phyloP scores from a whole-genome alignment of 1,284 basidiomycete genomes.

The Moesziomyces sp. region DNA sequence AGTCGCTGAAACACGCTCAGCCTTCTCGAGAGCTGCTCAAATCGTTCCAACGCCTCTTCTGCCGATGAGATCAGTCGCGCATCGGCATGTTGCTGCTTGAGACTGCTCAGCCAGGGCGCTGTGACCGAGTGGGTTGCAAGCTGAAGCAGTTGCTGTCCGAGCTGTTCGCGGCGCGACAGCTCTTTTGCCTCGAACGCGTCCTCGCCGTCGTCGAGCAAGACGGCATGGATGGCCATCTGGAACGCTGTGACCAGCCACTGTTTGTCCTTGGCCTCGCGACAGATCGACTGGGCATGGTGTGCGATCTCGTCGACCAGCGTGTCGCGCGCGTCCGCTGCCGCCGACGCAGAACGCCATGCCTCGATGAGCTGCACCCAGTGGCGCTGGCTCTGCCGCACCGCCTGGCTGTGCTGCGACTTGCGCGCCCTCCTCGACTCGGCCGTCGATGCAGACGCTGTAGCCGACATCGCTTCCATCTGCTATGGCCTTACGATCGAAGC shows the following conservation, averaged over 20 bases:
- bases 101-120: constrained; percentile 6
- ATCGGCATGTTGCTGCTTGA: constrained; percentile 2
- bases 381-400: constrained; percentile 9
- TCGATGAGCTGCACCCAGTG: constrained; percentile 44
- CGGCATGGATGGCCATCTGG: constrained; percentile 26
- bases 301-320: constrained; percentile 36
- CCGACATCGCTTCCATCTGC: too few relatives aligned
- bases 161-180: constrained; percentile 9
- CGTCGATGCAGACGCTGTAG: background rate
- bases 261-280: constrained; percentile 18
- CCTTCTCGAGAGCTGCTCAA: constrained; percentile 9
- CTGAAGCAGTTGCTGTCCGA: constrained; percentile 35
- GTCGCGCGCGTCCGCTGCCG: constrained; percentile 7
- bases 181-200: background rate
- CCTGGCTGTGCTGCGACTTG: background rate
- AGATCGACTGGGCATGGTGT: constrained; percentile 28
- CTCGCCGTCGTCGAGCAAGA: constrained; percentile 6
- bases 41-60: background rate
- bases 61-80: background rate
- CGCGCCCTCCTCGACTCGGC: constrained; percentile 1
- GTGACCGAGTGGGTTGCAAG: constrained; percentile 27
- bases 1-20: constrained; percentile 11
- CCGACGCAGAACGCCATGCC: constrained; percentile 11
- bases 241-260: constrained; percentile 34
- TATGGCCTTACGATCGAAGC: too few relatives aligned